phyloP scores from a whole-genome alignment of 2,329 filamentous ascomycete species.

The Aspergillus arachidicola region DNA sequence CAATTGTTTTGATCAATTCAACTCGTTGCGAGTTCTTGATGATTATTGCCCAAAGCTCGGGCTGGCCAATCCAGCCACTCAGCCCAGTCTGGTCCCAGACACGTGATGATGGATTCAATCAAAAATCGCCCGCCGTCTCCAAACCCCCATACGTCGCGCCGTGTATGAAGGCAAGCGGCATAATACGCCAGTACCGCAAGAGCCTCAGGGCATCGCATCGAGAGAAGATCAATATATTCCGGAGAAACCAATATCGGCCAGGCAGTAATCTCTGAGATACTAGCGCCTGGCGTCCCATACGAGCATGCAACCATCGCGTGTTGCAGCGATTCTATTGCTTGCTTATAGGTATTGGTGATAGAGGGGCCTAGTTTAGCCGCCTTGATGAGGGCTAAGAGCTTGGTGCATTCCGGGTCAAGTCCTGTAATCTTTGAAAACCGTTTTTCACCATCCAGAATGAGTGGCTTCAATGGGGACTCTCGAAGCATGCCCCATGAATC shows the following conservation, averaged over 20 bases:
- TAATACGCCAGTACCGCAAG: constrained; percentile 44
- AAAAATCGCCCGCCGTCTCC: constrained; percentile 33
- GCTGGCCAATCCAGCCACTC: constrained; percentile 32
- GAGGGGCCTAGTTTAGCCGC: constrained; percentile 7
- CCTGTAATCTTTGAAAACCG: constrained; percentile 3
- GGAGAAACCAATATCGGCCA: constrained; percentile 33
- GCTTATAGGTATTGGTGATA: constrained; percentile 7
- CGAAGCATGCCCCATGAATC: constrained; percentile 19
- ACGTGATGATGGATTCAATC: constrained; percentile 24
- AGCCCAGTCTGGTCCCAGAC: constrained; percentile 30
- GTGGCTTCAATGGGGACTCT: constrained; percentile 15
- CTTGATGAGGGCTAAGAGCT: constrained; percentile 14
- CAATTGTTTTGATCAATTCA: not conserved
- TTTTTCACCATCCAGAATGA: constrained; percentile 5
- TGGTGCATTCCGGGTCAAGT: constrained; percentile 5
- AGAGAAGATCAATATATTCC: constrained; percentile 34
- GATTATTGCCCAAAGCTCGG: not conserved
- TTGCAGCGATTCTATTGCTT: constrained; percentile 15
- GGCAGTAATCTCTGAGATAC: constrained; percentile 6
- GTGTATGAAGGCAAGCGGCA: constrained; percentile 38
- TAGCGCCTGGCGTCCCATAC: not conserved
- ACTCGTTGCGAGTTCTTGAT: not conserved
- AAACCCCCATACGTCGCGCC: constrained; percentile 39
- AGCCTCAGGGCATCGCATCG: constrained; percentile 38
- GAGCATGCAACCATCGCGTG: constrained; percentile 7